Evolutionary conservation across 352 stramenopile genomes (phyloP), one percentile per base, ranked within the genome.

Genomic region (Phytophthora fragariaefolia): DNA sequence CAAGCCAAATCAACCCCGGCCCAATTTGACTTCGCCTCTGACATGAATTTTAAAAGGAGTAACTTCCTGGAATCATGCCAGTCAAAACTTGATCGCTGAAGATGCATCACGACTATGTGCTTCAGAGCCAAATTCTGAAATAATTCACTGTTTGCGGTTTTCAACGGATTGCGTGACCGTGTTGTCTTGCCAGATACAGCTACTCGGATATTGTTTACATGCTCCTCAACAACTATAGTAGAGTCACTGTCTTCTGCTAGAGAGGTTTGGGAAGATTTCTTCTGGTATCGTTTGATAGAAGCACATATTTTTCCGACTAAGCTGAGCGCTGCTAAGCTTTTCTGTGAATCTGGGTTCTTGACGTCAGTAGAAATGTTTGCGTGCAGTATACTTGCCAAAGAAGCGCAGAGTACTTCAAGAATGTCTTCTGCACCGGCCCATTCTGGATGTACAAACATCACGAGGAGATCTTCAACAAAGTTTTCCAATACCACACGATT

Each of bases 391-490:
- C 80, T 85, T 22, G 80, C 87, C 32, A 95, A 65, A 1, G 82
- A 91, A 4, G 74, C 80, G 22, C 75, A 90, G 36, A 96, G 57
- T 5, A 88, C 71, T 30, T 93, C 83, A 9, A 96, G 54, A n/a
- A 96, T 38, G 20, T 89, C 61, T 66, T 96, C 85, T 0, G 88
- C 87, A 13, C 86, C 87, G 18, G 69, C 20, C 84, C 86, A 96
- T 58, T 96, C 89, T 12, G 87, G 86, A n/a, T 76, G 82, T 17
- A 78, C 70, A 68, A 95, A 90, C 80, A 96, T 90, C 7, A 77
- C 70, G 13, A 96, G 74, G 30, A 96, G 53, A 63, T 96, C 89
- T 65, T 96, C 87, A 24, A 91, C 70, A 56, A 96, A 92, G 38
- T 95, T 90, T 17, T 95, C 89, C 13, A 96, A 68, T 15, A 90